Percentiles rank a stretch among this genome's conserved stretches.
Conservation (phyloP, 179 eudicot species). For the Patellifolia procumbens region DNA sequence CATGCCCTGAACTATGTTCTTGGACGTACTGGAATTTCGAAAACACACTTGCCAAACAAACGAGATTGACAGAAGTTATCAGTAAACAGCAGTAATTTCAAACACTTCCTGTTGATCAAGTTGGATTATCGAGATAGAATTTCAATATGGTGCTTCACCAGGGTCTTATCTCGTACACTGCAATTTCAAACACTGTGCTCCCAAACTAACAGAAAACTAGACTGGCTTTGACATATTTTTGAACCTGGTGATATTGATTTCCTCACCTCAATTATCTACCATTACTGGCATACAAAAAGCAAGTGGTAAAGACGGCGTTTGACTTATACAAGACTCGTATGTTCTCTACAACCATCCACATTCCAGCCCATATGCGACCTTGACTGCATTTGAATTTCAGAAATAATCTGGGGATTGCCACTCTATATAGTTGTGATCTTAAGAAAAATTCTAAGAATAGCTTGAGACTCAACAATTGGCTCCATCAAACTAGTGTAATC, state of each 20-base stretch:
- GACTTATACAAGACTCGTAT: not conserved
- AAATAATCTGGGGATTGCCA: not conserved
- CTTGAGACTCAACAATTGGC: not conserved
- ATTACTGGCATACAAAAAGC: not conserved
- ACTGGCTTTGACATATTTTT: not conserved
- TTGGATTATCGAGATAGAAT: not conserved
- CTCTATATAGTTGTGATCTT: not conserved
- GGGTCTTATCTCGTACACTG: too few relatives aligned
- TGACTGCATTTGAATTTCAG: not conserved
- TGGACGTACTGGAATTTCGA: not conserved
- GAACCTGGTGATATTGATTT: not conserved
- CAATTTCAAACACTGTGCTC: not conserved
- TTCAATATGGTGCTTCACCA: slow-evolving; percentile 3
- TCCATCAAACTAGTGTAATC: not conserved
- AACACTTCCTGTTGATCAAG: not conserved
- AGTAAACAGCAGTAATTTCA: not conserved
- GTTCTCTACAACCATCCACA: not conserved
- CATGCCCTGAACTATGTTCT: not conserved
- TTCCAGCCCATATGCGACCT: not conserved
- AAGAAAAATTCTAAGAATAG: not conserved
- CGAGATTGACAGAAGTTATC: not conserved
- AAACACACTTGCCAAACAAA: not conserved
- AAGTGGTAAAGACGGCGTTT: not conserved
- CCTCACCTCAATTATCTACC: not conserved
- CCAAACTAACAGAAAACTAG: not conserved